These are phyloP conservation scores for Sporothrix mexicana DNA, from an alignment of 2,329 filamentous ascomycete genomes.

Conservation along the genomic window DNA sequence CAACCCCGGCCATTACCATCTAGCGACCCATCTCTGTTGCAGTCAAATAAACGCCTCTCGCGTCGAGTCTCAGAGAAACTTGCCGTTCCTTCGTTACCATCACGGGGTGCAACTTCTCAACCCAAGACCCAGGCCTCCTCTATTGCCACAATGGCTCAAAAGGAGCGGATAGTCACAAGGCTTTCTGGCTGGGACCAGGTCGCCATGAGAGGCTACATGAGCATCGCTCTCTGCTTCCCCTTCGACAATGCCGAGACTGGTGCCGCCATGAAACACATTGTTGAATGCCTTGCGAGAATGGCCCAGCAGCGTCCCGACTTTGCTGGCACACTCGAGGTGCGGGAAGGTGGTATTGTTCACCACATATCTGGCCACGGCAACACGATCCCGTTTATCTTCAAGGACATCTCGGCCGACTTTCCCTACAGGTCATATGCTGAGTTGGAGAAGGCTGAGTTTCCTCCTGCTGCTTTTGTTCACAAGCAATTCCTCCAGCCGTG, in stretches of 20 bases:
- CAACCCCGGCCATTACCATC: not conserved
- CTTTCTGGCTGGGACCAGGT: slow-evolving; percentile 38
- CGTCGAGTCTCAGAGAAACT: not conserved
- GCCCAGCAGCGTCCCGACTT: slow-evolving; percentile 41
- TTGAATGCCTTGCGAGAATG: slow-evolving; percentile 37
- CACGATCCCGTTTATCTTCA: slow-evolving; percentile 39
- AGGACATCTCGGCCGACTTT: slow-evolving; percentile 38
- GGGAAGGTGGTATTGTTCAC: slow-evolving; percentile 36
- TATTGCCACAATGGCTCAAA: not conserved
- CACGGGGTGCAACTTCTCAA: not conserved
- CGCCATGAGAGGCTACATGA: slow-evolving; percentile 38
- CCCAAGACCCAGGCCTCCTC: not conserved
- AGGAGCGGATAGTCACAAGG: not conserved
- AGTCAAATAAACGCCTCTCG: not conserved
- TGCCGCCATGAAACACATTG: slow-evolving; percentile 36
- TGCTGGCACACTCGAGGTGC: slow-evolving; percentile 41
- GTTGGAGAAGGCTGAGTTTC: slow-evolving; percentile 42
- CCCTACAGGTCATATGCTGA: slow-evolving; percentile 41
- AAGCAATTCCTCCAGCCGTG: slow-evolving; percentile 38
- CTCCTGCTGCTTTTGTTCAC: slow-evolving; percentile 43
- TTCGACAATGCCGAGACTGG: slow-evolving; percentile 31
- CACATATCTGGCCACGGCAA: slow-evolving; percentile 36
- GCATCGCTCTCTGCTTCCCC: slow-evolving; percentile 40
- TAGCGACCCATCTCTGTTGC: not conserved
- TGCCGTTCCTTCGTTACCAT: not conserved